A percentile compares a stretch with the other conserved stretches of the same genome.
phyloP scores from a whole-genome alignment of 148 eudicot species.

The Rhododendron vialii region DNA sequence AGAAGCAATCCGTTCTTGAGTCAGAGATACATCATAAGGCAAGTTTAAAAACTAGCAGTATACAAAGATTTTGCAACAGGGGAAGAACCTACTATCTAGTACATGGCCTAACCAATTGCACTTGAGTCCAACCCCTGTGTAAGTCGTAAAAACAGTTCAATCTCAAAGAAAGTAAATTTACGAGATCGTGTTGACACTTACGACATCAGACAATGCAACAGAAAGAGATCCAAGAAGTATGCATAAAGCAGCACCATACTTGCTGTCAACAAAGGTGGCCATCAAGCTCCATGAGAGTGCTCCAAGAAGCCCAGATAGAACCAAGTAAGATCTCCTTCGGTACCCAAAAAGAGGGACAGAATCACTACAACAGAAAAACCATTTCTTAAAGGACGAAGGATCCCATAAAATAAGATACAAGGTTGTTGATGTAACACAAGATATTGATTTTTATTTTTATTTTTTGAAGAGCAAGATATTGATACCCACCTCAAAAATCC shows the following conservation, averaged over 20 bases:
- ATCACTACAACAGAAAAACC: conserved; percentile 47
- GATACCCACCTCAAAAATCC: conserved; percentile 83
- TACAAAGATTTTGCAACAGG: neutral
- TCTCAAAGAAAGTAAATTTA: neutral
- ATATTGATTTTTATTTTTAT: neutral
- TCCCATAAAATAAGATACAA: neutral
- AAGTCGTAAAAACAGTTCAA: neutral
- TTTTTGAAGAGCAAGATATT: neutral
- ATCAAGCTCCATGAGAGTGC: conserved; percentile 95
- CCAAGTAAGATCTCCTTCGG: conserved; percentile 90
- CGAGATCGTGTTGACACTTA: conserved; percentile 35
- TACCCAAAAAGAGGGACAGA: conserved; percentile 94
- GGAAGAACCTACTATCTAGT: neutral
- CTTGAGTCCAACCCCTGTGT: neutral
- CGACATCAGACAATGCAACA: conserved; percentile 99
- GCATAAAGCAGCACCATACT: conserved; percentile 79
- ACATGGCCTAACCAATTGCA: neutral
- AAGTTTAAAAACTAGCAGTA: neutral
- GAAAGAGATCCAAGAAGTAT: conserved; percentile 96
- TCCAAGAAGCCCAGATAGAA: conserved; percentile 90
- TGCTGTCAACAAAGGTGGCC: conserved; percentile 87
- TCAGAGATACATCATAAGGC: neutral
- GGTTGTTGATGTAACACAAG: neutral
- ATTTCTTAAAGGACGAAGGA: neutral
- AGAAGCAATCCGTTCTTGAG: neutral